Base-by-base conservation (phyloP, 768 basidiomycete species). In the Rhizopogon vesiculosus region DNA sequence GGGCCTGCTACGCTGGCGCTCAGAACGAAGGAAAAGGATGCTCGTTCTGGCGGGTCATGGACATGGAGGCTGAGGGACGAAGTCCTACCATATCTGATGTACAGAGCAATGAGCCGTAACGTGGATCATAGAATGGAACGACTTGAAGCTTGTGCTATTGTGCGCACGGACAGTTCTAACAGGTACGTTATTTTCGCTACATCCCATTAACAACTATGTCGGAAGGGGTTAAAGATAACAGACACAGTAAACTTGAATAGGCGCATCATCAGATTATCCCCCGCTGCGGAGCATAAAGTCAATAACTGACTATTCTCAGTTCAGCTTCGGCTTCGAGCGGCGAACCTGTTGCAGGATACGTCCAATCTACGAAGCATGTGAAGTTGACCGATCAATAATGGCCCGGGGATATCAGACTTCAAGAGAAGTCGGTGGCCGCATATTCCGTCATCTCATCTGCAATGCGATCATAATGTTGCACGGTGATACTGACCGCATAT, bases 1-100 rank as follows among this genome's bases (percentile, higher is more conserved):
- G 69, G 69, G 74, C 79, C 25, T 93, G 91, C 61, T 86, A 87
- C 61, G 87, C 86, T 1, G 88, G 87, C 0, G 86, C 86, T 18
- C 88, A 91, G 67, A 91, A 90, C 56, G 86, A 92, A 10, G 91
- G 91, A 3, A 89, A 90, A 67, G 88, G 87, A 0, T 93, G 91
- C 59, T 77, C 78, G 29, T 82, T 83, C 55, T 91, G 89, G 87
- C 83, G 80, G 61, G 74, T 85, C 6, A 76, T 92, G 81, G 83
- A 91, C 66, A 81, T 86, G 74, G 66, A 74, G 44, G 76, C 71
- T 7, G 91, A 93, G 67, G 82, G 83, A 16, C 74, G 91, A 63
- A 84, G 85, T 2, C 76, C 80, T 3, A 68, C 73, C 51, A 69
- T 71, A 15, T 57, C 66, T 18, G 65, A 70, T 64, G 41, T 48